Evolutionary conservation across 306 rosid genomes (phyloP).

Genomic region (Fagus crenata): DNA sequence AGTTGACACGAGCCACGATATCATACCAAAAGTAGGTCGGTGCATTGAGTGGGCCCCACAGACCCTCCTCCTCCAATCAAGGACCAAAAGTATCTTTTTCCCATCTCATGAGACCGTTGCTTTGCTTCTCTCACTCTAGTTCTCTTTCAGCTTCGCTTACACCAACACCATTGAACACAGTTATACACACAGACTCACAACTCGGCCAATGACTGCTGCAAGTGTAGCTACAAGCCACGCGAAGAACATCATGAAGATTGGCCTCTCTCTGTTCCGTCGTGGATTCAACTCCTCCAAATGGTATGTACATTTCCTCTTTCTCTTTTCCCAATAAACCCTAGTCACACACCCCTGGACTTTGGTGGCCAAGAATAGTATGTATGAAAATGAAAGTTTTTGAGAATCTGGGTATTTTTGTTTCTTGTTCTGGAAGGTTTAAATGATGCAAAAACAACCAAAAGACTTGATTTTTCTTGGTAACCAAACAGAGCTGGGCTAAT

Average conservation of each 20-base stretch:
- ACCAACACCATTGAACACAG: too few species aligned
- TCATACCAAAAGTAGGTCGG: neutral
- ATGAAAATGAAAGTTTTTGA: neutral
- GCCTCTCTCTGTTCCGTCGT: slow-evolving; percentile 58
- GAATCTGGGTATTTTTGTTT: too few species aligned
- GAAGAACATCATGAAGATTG: slow-evolving; percentile 62
- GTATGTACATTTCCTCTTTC: slow-evolving; percentile 31
- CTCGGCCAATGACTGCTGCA: slow-evolving; percentile 58
- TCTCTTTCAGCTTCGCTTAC: neutral
- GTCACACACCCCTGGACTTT: neutral
- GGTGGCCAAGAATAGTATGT: neutral
- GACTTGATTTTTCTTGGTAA: neutral
- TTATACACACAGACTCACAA: neutral
- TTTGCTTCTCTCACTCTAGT: neutral
- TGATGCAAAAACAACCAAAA: too few species aligned
- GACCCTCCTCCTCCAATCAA: neutral
- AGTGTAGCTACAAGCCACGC: slow-evolving; percentile 52
- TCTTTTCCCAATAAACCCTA: neutral
- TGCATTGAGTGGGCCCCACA: slow-evolving; percentile 1
- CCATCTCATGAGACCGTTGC: slow-evolving; percentile 31
- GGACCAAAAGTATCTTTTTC: neutral
- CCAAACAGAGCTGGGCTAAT: neutral
- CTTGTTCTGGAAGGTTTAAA: neutral
- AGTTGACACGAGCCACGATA: neutral
- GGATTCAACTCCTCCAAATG: slow-evolving; percentile 94